Conservation (phyloP, 2,329 filamentous ascomycete species). For the Gaeumannomyces tritici region DNA sequence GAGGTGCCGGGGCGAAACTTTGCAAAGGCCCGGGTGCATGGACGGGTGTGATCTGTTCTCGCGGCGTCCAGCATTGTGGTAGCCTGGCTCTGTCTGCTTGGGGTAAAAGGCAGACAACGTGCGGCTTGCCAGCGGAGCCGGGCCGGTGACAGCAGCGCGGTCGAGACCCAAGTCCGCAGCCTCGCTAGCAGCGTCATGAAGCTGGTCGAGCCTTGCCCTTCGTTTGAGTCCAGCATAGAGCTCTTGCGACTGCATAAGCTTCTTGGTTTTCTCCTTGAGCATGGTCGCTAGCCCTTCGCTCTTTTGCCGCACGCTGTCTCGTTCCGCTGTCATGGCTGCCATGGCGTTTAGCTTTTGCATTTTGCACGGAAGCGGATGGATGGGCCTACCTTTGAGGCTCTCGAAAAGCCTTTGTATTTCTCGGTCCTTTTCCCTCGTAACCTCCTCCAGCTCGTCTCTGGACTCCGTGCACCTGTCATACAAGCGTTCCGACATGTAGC, state of each 20-base stretch:
- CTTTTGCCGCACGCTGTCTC: conserved; percentile 55
- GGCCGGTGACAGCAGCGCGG: conserved; percentile 8
- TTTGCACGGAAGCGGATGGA: background rate
- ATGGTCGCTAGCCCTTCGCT: conserved; percentile 61
- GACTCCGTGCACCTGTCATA: conserved; percentile 50
- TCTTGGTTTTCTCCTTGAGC: conserved; percentile 61
- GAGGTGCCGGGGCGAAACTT: too few relatives aligned
- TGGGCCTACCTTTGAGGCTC: conserved; percentile 46
- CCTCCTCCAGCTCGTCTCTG: conserved; percentile 58
- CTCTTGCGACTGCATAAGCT: conserved; percentile 58
- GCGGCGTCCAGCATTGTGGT: background rate
- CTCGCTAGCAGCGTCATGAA: conserved; percentile 44
- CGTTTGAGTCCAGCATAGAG: conserved; percentile 52
- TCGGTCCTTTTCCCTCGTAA: conserved; percentile 60
- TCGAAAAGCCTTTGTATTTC: conserved; percentile 59
- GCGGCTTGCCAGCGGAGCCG: background rate
- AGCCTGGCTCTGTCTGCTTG: background rate
- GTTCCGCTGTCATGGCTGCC: conserved; percentile 47
- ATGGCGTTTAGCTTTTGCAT: background rate
- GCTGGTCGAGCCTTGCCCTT: conserved; percentile 42
- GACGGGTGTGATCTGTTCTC: background rate
- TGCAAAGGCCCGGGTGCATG: too few relatives aligned
- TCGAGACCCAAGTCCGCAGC: conserved; percentile 32
- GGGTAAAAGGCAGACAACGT: background rate
- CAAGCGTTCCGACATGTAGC: background rate